These are phyloP conservation scores for Daldinia eschscholtzii DNA, from an alignment of 2,329 filamentous ascomycete genomes.

Conservation along the genomic window DNA sequence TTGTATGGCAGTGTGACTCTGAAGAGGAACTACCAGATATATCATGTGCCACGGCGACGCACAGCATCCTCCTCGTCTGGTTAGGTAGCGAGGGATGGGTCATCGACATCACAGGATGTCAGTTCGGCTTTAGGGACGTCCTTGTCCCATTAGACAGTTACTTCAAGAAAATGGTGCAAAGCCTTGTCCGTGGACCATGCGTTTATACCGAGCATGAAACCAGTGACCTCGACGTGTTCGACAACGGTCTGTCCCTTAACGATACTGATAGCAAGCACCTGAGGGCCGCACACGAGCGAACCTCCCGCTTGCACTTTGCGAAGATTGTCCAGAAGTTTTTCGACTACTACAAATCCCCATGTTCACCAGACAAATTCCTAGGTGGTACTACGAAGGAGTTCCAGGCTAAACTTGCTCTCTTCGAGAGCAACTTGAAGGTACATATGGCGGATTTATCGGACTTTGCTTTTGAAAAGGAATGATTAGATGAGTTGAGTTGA, in stretches of 20 bases:
- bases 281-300: background rate
- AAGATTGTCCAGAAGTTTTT: conserved; percentile 6
- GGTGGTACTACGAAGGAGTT: background rate
- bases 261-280: background rate
- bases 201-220: conserved; percentile 1
- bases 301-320: conserved; percentile 10
- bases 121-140: conserved; percentile 25
- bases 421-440: background rate
- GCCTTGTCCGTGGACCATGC: background rate
- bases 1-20: background rate
- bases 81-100: conserved; percentile 22
- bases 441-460: background rate
- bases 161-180: background rate
- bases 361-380: background rate
- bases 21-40: background rate
- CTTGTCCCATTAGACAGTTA: conserved; percentile 18
- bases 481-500: background rate
- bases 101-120: conserved; percentile 32
- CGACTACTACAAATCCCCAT: background rate
- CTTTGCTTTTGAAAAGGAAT: background rate
- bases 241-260: background rate
- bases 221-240: background rate
- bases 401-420: background rate
- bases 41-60: background rate
- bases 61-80: conserved; percentile 13